Evolutionary conservation across 1,139 yeast genomes (phyloP).

Genomic region (Chernovozyma sophiae-reginae): DNA sequence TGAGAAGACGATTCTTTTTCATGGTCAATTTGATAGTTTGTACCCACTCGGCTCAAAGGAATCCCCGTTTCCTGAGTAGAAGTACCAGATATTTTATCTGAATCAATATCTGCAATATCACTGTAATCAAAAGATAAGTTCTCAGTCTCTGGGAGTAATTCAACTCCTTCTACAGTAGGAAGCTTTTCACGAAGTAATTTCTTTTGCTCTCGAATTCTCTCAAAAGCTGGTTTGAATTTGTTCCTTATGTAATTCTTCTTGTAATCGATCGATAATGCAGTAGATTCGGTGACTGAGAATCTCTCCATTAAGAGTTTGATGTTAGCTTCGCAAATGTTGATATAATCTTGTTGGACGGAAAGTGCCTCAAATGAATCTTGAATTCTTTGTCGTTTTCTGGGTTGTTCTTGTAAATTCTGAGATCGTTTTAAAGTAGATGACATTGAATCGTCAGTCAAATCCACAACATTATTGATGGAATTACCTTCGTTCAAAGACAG

Average conservation of each 20-base stretch:
- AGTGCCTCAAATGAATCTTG: neutral
- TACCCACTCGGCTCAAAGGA: neutral
- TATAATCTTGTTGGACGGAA: conserved; percentile 14
- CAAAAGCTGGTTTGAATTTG: conserved; percentile 20
- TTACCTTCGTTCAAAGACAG: no score
- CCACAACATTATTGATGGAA: neutral
- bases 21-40: neutral
- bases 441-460: neutral
- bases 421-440: neutral
- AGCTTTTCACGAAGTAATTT: neutral
- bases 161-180: conserved; percentile 4
- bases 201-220: conserved; percentile 9
- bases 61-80: conserved; percentile 5
- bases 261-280: conserved; percentile 33
- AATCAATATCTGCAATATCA: conserved; percentile 5
- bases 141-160: conserved; percentile 1
- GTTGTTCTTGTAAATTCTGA: neutral
- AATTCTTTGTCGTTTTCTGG: neutral
- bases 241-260: conserved; percentile 23
- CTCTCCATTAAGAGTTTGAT: conserved; percentile 24
- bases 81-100: conserved; percentile 6
- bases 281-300: conserved; percentile 27
- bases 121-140: conserved; percentile 5
- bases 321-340: conserved; percentile 22
- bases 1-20: neutral